A percentile compares a stretch with the other conserved stretches of the same genome.
phyloP scores from a whole-genome alignment of 805 yeast genomes.

The Wickerhamiella sorbophila region DNA sequence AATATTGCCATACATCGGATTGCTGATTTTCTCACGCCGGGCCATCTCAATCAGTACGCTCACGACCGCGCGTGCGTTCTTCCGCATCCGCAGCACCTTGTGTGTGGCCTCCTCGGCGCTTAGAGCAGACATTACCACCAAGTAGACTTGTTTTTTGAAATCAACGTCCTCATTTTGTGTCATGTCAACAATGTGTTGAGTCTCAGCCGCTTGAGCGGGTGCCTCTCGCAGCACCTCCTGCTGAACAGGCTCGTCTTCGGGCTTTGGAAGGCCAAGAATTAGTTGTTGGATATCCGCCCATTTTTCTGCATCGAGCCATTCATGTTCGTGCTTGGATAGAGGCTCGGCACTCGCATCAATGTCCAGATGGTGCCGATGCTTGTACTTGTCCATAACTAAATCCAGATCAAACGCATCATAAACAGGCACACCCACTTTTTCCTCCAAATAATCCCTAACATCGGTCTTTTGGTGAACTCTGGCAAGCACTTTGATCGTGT shows the following conservation, averaged over 20 bases:
- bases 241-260: constrained; percentile 4
- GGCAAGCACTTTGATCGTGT: constrained; percentile 19
- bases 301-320: constrained; percentile 12
- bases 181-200: constrained; percentile 38
- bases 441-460: background rate
- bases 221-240: background rate
- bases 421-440: background rate
- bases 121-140: constrained; percentile 79
- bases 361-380: background rate
- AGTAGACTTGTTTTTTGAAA: constrained; percentile 62
- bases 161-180: constrained; percentile 50
- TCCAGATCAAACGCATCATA: constrained; percentile 29
- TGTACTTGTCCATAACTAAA: constrained; percentile 9
- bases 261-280: background rate
- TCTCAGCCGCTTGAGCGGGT: background rate
- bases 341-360: background rate
- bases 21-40: constrained; percentile 72
- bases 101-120: constrained; percentile 89
- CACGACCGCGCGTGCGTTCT: constrained; percentile 39
- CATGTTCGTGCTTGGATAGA: background rate
- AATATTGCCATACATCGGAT: constrained; percentile 69
- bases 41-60: constrained; percentile 71
- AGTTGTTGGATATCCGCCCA: background rate
- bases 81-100: constrained; percentile 38
- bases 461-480: background rate